These are phyloP conservation scores for Mucor circinelloides DNA, from an alignment of 371 early-diverging fungal species.

Conservation along the genomic window DNA sequence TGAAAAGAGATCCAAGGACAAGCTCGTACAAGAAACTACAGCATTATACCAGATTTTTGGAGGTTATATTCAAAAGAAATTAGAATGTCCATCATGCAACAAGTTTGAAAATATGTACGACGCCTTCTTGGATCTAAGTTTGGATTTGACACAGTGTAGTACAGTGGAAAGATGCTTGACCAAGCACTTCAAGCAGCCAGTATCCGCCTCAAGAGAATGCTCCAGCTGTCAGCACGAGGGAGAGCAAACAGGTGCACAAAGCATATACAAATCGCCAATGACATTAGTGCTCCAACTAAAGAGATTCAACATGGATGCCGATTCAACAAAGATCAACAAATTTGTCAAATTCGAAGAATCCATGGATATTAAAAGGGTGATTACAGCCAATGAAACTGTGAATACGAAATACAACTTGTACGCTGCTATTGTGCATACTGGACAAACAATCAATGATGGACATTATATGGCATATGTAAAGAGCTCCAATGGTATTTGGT, in stretches of 20 bases:
- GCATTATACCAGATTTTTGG: conserved; percentile 82
- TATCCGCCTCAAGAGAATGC: conserved; percentile 19
- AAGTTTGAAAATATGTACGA: conserved; percentile 69
- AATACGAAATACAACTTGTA: conserved; percentile 62
- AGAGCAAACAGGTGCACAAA: conserved; percentile 65
- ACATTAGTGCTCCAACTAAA: conserved; percentile 77
- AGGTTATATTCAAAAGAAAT: conserved; percentile 74
- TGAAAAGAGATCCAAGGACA: conserved; percentile 60
- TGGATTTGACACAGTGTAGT: conserved; percentile 70
- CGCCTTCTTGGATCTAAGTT: conserved; percentile 70
- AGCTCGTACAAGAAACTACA: conserved; percentile 75
- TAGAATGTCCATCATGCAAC: conserved; percentile 75
- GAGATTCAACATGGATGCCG: conserved; percentile 66
- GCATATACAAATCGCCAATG: conserved; percentile 68
- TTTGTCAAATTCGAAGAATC: conserved; percentile 48
- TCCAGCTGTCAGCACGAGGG: conserved; percentile 54
- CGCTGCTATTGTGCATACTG: conserved; percentile 82
- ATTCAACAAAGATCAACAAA: conserved; percentile 58
- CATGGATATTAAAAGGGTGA: conserved; percentile 38
- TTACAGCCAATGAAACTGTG: conserved; percentile 37
- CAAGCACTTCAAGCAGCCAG: conserved; percentile 20
- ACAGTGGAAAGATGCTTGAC: conserved; percentile 54
- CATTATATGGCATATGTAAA: conserved; percentile 85
- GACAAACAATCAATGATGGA: conserved; percentile 74
- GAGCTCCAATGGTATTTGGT: conserved; percentile 81